phyloP scores from a whole-genome alignment of 2,329 filamentous ascomycete species.

The Lachnellula occidentalis region DNA sequence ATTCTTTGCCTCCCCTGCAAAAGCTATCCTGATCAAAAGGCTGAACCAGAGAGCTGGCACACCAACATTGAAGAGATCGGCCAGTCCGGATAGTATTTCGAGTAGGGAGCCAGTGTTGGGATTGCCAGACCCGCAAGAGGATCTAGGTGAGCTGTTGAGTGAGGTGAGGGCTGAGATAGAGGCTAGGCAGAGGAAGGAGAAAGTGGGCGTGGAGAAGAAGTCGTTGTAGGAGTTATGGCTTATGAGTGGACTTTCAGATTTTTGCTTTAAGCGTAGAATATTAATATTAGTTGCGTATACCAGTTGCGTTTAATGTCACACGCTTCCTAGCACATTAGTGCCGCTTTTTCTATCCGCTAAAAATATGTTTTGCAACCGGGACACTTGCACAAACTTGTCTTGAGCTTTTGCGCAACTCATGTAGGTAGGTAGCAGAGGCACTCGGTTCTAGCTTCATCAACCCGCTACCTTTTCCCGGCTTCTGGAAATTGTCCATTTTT shows the following conservation, averaged over 20 bases:
- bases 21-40: conserved; percentile 49
- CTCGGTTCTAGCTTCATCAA: no score
- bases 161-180: conserved; percentile 48
- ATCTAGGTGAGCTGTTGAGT: conserved; percentile 58
- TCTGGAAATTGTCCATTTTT: no score
- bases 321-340: no score
- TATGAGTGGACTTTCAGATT: background rate
- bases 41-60: conserved; percentile 53
- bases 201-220: background rate
- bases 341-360: no score
- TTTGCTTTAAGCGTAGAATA: no score
- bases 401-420: no score
- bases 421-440: no score
- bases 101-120: conserved; percentile 64
- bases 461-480: no score
- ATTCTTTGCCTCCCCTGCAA: conserved; percentile 78
- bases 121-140: conserved; percentile 63
- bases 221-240: background rate
- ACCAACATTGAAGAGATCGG: conserved; percentile 39
- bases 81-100: conserved; percentile 53
- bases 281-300: no score
- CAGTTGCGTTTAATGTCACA: no score
- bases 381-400: no score
- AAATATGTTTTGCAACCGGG: no score
- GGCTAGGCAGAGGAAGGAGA: conserved; percentile 21